Base-by-base conservation (phyloP, 768 basidiomycete species). In the Hericium alpestre region DNA sequence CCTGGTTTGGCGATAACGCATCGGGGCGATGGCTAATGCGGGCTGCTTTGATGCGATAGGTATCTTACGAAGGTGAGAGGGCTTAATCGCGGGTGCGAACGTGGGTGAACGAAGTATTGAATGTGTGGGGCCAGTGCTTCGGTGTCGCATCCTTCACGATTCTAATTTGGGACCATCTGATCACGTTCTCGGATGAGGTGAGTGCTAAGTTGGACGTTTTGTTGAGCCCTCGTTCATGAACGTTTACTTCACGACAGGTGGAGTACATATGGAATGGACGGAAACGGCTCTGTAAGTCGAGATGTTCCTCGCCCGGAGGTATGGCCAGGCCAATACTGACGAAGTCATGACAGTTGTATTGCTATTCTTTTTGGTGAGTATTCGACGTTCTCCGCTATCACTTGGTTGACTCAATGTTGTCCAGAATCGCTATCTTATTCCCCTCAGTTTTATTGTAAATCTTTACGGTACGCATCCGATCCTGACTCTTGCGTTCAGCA, bases 371-470 rank as follows among this genome's bases (percentile, higher is more conserved):
- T 20, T 76, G 38, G 74, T 75, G 61, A 51, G 72, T 58, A 2
- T 20, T 27, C 37, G 3, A 6, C 11, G 25, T 18, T 12, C 46
- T 10, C 9, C 12, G 12, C 5, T 5, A 16, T 13, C n/a, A 20
- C 13, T 3, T 18, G 11, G 11, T 22, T 16, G 3, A 25, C 53
- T 58, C 27, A 49, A 39, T n/a, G 3, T 27, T 23, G 40, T 15
- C 38, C 53, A 85, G 82, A 85, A 84, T 61, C 78, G 83, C 23
- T 86, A 86, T 62, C 67, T 84, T 18, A 83, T 79, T 0, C 83
- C 83, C 0, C 67, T 84, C 2, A 80, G 79, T 0, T 85, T 86
- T 63, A 76, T 83, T 16, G 65, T 84, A 48, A 83, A 84, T 57
- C 63, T 83, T 0, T 67, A 58, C 27, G 49, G 49, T 51, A 51